A percentile compares a stretch with the other conserved stretches of the same genome.
These are phyloP conservation scores for Starmera dryadoides DNA, from an alignment of 805 yeast genomes.

Conservation along the genomic window DNA sequence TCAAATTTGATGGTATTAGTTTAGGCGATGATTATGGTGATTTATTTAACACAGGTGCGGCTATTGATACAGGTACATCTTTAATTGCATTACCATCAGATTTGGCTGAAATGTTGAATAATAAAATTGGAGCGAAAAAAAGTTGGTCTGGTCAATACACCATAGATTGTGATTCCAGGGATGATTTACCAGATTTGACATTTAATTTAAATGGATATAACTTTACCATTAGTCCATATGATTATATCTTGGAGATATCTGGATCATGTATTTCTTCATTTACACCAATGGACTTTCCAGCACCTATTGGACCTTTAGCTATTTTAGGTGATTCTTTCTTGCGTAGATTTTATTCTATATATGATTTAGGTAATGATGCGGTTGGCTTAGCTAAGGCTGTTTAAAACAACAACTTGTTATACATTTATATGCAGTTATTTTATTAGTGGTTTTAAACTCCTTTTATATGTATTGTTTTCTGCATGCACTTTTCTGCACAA, in stretches of 20 bases:
- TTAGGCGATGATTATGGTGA: slow-evolving; percentile 89
- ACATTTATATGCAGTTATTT: no score
- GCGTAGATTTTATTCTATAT: slow-evolving; percentile 89
- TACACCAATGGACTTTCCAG: slow-evolving; percentile 96
- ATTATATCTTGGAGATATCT: slow-evolving; percentile 88
- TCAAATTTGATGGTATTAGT: slow-evolving; percentile 81
- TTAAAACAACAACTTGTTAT: no score
- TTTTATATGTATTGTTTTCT: no score
- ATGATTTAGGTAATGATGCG: slow-evolving; percentile 84
- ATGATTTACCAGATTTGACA: slow-evolving; percentile 81
- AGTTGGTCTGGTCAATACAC: slow-evolving; percentile 97
- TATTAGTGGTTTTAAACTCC: no score
- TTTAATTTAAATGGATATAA: slow-evolving; percentile 85
- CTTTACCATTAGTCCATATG: slow-evolving; percentile 84
- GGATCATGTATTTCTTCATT: slow-evolving; percentile 96
- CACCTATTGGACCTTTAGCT: slow-evolving; percentile 93
- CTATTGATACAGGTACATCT: slow-evolving; percentile 98
- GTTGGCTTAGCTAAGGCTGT: slow-evolving; percentile 88
- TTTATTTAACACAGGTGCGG: slow-evolving; percentile 84
- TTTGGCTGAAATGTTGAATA: slow-evolving; percentile 88
- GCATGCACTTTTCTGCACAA: no score
- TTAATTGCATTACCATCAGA: slow-evolving; percentile 92
- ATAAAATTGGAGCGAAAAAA: slow-evolving; percentile 95
- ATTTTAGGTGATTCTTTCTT: slow-evolving; percentile 96
- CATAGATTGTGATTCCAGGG: slow-evolving; percentile 84